Percentiles rank a stretch among this genome's conserved stretches.
These are phyloP conservation scores for Sporothrix globosa DNA, from an alignment of 2,329 filamentous ascomycete species.

Conservation along the genomic window DNA sequence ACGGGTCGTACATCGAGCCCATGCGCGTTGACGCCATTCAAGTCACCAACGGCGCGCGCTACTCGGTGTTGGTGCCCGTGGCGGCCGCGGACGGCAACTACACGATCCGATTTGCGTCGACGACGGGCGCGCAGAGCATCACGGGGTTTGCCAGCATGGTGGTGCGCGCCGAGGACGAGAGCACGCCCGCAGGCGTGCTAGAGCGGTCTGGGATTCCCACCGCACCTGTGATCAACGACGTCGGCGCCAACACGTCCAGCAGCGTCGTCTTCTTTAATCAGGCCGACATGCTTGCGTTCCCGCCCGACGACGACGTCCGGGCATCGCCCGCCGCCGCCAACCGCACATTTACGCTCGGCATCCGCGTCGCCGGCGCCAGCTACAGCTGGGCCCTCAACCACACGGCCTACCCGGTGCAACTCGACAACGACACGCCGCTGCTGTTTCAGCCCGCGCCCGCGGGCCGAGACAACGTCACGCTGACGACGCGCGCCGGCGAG, in stretches of 20 bases:
- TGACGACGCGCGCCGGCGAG: conserved; percentile 51
- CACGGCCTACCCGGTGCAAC: conserved; percentile 47
- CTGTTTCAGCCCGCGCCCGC: conserved; percentile 50
- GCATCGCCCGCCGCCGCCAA: conserved; percentile 44
- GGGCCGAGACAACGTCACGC: conserved; percentile 51
- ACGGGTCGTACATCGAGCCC: conserved; percentile 59
- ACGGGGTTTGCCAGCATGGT: conserved; percentile 56
- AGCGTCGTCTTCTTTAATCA: conserved; percentile 52
- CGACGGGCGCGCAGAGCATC: conserved; percentile 57
- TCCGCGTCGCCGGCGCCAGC: conserved; percentile 48
- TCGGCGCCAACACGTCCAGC: conserved; percentile 49
- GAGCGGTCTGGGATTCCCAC: too few relatives aligned
- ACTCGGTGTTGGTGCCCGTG: conserved; percentile 52
- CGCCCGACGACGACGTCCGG: conserved; percentile 49
- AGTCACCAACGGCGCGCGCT: conserved; percentile 57
- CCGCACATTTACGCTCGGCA: conserved; percentile 50
- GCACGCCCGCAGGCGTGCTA: too few relatives aligned
- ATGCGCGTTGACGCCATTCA: conserved; percentile 52
- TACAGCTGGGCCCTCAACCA: conserved; percentile 60
- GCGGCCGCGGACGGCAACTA: conserved; percentile 53
- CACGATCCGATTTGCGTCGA: conserved; percentile 57
- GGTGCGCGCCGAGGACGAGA: conserved; percentile 39
- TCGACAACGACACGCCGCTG: conserved; percentile 48
- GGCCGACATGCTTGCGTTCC: conserved; percentile 51
- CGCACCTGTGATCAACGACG: conserved; percentile 49